Evolutionary conservation across 2,329 filamentous ascomycete species (phyloP), one percentile per base, ranked within the genome.

Genomic region (Didymella lethalis): DNA sequence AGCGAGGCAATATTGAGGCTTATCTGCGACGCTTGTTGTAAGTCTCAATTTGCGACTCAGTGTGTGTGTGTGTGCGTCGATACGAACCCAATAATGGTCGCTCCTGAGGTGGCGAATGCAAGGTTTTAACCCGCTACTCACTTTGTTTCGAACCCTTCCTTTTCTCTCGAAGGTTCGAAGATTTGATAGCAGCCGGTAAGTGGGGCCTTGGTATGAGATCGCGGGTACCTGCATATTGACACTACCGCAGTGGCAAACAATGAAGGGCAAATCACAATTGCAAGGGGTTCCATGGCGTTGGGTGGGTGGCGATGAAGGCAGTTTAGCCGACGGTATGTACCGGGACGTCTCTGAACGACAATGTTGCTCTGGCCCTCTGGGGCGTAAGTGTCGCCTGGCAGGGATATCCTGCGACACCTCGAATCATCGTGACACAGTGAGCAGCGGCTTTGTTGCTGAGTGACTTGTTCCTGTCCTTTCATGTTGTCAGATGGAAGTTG

Each of bases 211-310:
- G 40, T 36, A 25, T 29, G 18, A 45, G 6, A 14, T 32, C 28
- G 48, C 54, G 54, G 54, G 48, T 57, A 57, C 54, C 54, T 57
- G 54, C 54, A 57, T 57, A 51, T 49, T 34, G 48, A 57, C 41
- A 51, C 25, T 57, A 32, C 40, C 46, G 53, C 46, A n/a, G 53
- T 56, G 53, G 53, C 53, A 50, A 50, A 44, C 16, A 45, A 32
- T 48, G 26, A 38, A 38, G 25, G 31, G 4, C 45, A 46, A 56
- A 56, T 49, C 53, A 29, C 14, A 32, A 43, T 11, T 26, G 8
- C 38, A 43, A 49, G 46, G 46, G 46, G 46, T 56, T 38, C 36
- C 46, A 40, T 44, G 40, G 38, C 25, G 26, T 54, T 43, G 45
- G 44, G 28, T 26, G 53, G 20, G 53, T 49, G 53, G 53, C 53